Conservation (phyloP, 2,329 filamentous ascomycete genomes). For the Penicillium sp. region DNA sequence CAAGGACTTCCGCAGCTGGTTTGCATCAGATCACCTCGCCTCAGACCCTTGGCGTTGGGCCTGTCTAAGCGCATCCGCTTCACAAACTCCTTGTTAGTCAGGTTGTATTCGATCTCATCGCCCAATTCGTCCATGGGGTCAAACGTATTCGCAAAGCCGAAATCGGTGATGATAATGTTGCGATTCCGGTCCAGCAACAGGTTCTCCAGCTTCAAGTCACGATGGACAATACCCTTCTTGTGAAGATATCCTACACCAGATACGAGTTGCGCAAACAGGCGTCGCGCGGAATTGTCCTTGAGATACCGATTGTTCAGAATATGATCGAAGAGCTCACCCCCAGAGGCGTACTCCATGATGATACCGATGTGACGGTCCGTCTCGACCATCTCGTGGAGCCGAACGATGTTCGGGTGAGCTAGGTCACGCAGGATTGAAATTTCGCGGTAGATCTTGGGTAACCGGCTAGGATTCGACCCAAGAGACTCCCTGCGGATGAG, state of each 20-base stretch:
- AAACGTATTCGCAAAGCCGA: conserved; percentile 99
- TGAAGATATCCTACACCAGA: conserved; percentile 95
- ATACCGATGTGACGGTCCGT: conserved; percentile 96
- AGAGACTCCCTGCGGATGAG: conserved; percentile 87
- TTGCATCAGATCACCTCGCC: conserved; percentile 93
- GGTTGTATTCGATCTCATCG: conserved; percentile 79
- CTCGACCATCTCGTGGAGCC: conserved; percentile 95
- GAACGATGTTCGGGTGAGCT: conserved; percentile 92
- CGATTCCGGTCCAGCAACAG: conserved; percentile 86
- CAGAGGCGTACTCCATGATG: conserved; percentile 94
- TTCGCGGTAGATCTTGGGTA: conserved; percentile 96
- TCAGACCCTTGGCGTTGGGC: conserved; percentile 61
- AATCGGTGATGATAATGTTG: conserved; percentile 99
- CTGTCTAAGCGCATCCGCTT: conserved; percentile 78
- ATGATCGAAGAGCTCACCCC: conserved; percentile 95
- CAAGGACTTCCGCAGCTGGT: conserved; percentile 97
- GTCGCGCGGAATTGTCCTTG: conserved; percentile 82
- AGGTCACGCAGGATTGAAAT: conserved; percentile 81
- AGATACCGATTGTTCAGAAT: conserved; percentile 94
- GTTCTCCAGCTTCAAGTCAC: conserved; percentile 94
- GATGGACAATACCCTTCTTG: conserved; percentile 96
- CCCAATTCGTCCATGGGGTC: conserved; percentile 77
- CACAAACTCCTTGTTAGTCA: conserved; percentile 79
- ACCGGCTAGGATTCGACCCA: conserved; percentile 73
- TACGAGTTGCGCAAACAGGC: conserved; percentile 87